Evolutionary conservation across 2,329 filamentous ascomycete species (phyloP).

Genomic region (Cytospora piceicola): DNA sequence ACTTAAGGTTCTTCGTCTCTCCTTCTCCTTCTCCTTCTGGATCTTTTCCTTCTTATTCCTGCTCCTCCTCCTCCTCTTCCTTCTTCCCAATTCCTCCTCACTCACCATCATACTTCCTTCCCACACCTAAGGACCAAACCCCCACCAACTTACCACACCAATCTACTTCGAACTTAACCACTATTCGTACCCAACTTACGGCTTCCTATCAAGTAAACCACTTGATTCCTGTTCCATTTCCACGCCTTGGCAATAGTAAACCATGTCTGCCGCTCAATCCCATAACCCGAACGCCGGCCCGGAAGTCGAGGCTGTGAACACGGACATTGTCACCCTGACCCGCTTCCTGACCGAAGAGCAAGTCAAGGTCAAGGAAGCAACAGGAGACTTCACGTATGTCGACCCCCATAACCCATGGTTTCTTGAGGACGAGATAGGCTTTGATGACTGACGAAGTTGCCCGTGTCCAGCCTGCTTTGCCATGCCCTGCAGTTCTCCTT

Average conservation of each 20-base stretch:
- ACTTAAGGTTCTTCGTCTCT: conserved; percentile 3
- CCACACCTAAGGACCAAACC: not conserved
- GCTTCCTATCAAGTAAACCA: not conserved
- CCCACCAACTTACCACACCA: not conserved
- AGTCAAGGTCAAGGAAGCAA: conserved; percentile 88
- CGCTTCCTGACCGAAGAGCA: conserved; percentile 97
- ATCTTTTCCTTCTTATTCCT: not conserved
- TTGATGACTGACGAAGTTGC: conserved; percentile 16
- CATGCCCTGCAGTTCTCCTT: conserved; percentile 99
- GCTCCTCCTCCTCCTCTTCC: conserved; percentile 1
- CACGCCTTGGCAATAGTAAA: not conserved
- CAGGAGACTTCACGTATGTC: conserved; percentile 95
- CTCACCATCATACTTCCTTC: not conserved
- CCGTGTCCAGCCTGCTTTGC: conserved; percentile 75
- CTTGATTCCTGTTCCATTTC: not conserved
- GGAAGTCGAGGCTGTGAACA: conserved; percentile 84
- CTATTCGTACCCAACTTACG: not conserved
- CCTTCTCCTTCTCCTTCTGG: not conserved
- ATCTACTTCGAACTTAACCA: not conserved
- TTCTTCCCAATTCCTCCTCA: conserved; percentile 2
- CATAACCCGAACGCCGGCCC: conserved; percentile 41
- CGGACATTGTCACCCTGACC: conserved; percentile 92
- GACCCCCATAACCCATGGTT: conserved; percentile 24
- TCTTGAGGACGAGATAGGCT: conserved; percentile 10
- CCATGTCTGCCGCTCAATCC: conserved; percentile 26